Evolutionary conservation across 2,329 filamentous ascomycete species (phyloP), one percentile per base, ranked within the genome.

Genomic region (Fusarium solani-melongenae): DNA sequence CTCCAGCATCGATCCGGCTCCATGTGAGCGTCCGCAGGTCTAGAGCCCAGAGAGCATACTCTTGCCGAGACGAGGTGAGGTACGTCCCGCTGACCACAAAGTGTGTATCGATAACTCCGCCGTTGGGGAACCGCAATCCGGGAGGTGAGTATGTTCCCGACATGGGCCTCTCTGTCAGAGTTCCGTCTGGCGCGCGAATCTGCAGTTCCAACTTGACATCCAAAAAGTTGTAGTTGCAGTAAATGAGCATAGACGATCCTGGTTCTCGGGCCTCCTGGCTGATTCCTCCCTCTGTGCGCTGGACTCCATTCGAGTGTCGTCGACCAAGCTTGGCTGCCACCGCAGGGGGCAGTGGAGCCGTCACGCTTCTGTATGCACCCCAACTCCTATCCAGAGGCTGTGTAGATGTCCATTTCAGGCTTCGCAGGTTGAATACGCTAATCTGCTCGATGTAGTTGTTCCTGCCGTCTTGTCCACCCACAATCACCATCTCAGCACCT

Each of bases 381-480:
- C 96, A 99, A 78, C 94, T 98, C 82, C 96, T 94, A 59, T 95
- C 95, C 53, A 98, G 87, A 1, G 92, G 88, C 72, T 94, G 94
- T 2, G 95, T 98, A 20, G 93, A 94, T 2, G 94, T 98, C 96
- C 96, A 99, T 83, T 96, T 97, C 68, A 98, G 85, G 81, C 94
- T 98, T 57, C 96, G 91, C 29, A 99, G 86, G 79, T 99, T 99
- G 86, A 99, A 99, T 4, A 99, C 94, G 80, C 95, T 98, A 73
- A 99, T 97, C 83, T 99, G 95, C 82, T 99, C 96, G 75, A 99
- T 99, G 80, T 99, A 99, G 81, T 98, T 95, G 81, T 99, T 99
- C n/a, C 93, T 92, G 62, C 94, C 96, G 79, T 99, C 96, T 82
- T 99, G 96, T 0, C 96, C 96, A 69, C 96, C 96, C 9, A 98